Percentiles rank a stretch among this genome's conserved stretches.
Conservation (phyloP, 176 grass and related monocot genomes). For the Poa annua region DNA sequence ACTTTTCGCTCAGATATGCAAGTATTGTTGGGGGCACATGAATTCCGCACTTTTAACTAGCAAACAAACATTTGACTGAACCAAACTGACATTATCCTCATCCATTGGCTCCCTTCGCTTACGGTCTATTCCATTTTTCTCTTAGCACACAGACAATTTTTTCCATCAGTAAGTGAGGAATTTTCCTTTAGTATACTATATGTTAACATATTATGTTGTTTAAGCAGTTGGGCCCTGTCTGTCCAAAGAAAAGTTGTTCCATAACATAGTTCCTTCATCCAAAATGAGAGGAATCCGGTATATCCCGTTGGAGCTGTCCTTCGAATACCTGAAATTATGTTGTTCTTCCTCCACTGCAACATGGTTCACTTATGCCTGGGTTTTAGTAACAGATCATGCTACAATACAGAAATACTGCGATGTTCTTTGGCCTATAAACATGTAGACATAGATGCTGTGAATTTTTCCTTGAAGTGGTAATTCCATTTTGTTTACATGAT, state of each 20-base stretch:
- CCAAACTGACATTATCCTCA: not conserved
- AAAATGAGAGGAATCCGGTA: not conserved
- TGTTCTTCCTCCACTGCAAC: not conserved
- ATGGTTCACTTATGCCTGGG: not conserved
- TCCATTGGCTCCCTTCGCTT: no score
- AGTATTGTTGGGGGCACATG: not conserved
- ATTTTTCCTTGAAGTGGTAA: not conserved
- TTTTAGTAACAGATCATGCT: not conserved
- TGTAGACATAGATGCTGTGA: no score
- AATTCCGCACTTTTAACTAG: not conserved
- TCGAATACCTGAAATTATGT: not conserved
- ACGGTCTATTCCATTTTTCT: no score
- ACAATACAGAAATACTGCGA: no score
- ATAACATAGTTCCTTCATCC: not conserved
- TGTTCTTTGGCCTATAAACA: no score
- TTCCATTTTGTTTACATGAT: not conserved
- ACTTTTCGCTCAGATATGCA: not conserved
- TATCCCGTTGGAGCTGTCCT: not conserved
- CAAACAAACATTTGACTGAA: not conserved
- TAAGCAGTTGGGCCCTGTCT: not conserved
- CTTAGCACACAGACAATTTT: no score
- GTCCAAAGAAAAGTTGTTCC: not conserved
- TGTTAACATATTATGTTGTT: not conserved
- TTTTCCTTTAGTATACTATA: not conserved
- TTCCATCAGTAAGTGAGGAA: no score